phyloP scores from a whole-genome alignment of 73 alveolate species.

The Blepharisma japonicum region DNA sequence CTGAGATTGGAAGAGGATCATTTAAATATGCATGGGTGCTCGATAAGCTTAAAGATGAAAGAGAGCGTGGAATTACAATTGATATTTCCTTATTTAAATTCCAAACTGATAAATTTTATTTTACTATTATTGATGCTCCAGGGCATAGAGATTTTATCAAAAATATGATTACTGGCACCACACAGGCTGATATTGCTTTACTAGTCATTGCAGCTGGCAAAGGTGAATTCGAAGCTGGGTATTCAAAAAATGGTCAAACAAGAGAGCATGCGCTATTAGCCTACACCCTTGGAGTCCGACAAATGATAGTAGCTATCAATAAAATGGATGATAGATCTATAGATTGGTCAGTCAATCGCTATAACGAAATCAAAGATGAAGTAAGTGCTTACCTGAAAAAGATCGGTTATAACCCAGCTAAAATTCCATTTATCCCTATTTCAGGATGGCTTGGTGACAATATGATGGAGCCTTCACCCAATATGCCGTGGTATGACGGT shows the following conservation, averaged over 20 bases:
- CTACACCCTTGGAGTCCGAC: conserved; percentile 85
- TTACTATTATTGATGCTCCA: conserved; percentile 96
- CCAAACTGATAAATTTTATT: conserved; percentile 85
- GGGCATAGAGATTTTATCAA: conserved; percentile 99
- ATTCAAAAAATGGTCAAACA: conserved; percentile 98
- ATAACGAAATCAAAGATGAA: conserved; percentile 86
- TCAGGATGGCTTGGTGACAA: conserved; percentile 97
- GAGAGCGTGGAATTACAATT: conserved; percentile 96
- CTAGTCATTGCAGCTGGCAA: conserved; percentile 87
- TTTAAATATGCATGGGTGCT: conserved; percentile 94
- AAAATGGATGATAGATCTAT: conserved; percentile 80
- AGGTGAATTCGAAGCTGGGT: conserved; percentile 99
- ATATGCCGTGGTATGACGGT: conserved; percentile 93
- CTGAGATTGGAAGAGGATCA: conserved; percentile 76
- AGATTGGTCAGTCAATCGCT: conserved; percentile 79
- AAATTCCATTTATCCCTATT: conserved; percentile 84
- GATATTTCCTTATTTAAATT: conserved; percentile 47
- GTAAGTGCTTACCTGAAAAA: conserved; percentile 67
- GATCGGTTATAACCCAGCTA: conserved; percentile 83
- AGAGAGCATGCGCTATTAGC: conserved; percentile 97
- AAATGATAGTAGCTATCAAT: conserved; percentile 86
- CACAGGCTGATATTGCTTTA: conserved; percentile 98
- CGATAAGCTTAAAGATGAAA: conserved; percentile 92
- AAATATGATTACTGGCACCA: conserved; percentile 98
- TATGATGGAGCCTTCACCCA: conserved; percentile 80